Evolutionary conservation across 805 yeast species (phyloP).

Genomic region (Suhomyces sp.): DNA sequence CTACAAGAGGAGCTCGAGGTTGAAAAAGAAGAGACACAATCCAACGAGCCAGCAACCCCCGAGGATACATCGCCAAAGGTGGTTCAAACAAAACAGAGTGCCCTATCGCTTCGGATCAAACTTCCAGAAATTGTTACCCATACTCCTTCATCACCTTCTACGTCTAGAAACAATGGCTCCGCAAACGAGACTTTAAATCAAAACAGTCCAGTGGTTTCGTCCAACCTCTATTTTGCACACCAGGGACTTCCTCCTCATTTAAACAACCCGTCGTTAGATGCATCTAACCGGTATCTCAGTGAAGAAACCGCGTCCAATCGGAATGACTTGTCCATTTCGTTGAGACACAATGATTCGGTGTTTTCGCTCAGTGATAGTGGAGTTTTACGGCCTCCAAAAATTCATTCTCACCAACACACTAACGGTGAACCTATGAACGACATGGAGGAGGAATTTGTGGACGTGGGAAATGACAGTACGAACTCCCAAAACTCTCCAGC

Average conservation of each 20-base stretch:
- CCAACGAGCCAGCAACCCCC: no score
- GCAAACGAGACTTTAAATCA: no score
- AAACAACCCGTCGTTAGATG: constrained; percentile 17
- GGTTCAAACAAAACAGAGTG: constrained; percentile 8
- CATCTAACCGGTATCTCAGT: constrained; percentile 7
- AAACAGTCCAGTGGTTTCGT: constrained; percentile 30
- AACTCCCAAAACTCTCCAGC: constrained; percentile 7
- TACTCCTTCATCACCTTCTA: constrained; percentile 1
- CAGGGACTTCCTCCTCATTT: constrained; percentile 60
- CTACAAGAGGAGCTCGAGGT: constrained; percentile 4
- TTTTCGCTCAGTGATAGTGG: constrained; percentile 23
- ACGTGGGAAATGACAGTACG: no score
- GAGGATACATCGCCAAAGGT: not conserved
- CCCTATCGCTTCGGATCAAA: constrained; percentile 9
- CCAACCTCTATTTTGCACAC: constrained; percentile 54
- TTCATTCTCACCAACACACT: constrained; percentile 11
- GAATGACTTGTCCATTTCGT: constrained; percentile 30
- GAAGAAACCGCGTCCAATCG: constrained; percentile 18
- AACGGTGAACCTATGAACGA: no score
- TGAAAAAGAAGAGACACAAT: not conserved
- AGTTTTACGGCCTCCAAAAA: constrained; percentile 22
- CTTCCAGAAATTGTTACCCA: constrained; percentile 14
- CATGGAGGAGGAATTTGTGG: no score
- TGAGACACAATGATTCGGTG: constrained; percentile 41
- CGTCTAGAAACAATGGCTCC: not conserved